Evolutionary conservation across 805 yeast genomes (phyloP), one percentile per base, ranked within the genome.

Genomic region (Candida coleopterorum): DNA sequence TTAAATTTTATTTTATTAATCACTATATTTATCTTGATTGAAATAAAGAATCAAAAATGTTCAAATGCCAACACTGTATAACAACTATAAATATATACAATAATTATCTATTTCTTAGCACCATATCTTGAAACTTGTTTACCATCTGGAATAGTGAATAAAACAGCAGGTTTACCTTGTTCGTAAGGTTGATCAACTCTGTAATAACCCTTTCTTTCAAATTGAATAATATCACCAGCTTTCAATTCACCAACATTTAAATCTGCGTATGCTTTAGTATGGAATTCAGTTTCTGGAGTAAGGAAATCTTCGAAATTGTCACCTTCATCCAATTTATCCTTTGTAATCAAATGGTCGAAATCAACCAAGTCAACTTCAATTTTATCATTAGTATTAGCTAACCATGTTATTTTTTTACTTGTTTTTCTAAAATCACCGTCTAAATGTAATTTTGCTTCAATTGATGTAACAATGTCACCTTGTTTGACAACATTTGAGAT

Each of bases 341-440:
- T 90, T 49, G 90, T 85, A 68, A 90, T 85, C 57, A 90, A 79
- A 54, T 89, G 96, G 61, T 90, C 97, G 53, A 90, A 90, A 62
- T 86, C 96, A 44, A 85, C 85, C 46, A 90, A 72, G 39, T 85
- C 89, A 49, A 85, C 86, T 33, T 75, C 70, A 39, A 77, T 79
- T 45, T 72, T 75, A 53, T 86, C 89, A 18, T 65, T 68, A 32
- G 95, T 81, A 52, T 81, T 79, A 38, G 96, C 93, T 56, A 90
- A 75, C 97, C 97, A 90, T 32, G 96, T 89, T 43, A 90, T 62
- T 64, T 90, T 90, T 78, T 87, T 87, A 49, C 86, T 85, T 36
- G 97, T 90, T 70, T 88, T 90, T 67, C 85, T 83, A 86, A 89
- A 90, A 61, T 90, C 97, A 66, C 97, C 97, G 48, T 85, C 96